phyloP scores from a whole-genome alignment of 2,329 filamentous ascomycete genomes.

The Lasiodiplodia sp. region DNA sequence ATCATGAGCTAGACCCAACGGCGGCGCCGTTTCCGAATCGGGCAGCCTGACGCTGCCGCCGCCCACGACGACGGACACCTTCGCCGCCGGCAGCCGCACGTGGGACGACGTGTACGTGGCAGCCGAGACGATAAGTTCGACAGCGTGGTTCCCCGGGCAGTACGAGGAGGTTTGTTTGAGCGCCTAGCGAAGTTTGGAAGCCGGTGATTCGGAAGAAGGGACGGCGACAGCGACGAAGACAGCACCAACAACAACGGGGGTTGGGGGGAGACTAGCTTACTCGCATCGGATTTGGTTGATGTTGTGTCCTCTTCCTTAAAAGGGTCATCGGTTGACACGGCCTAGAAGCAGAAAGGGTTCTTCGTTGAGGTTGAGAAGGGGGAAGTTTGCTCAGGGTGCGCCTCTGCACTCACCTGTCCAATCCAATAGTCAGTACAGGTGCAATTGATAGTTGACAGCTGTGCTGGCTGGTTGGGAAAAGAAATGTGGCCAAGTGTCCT shows the following conservation, averaged over 20 bases:
- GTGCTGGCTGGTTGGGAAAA: neutral
- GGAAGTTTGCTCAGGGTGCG: neutral
- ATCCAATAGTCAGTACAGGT: neutral
- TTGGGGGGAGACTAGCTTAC: neutral
- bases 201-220: neutral
- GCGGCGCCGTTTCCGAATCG: slow-evolving; percentile 7
- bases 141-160: slow-evolving; percentile 14
- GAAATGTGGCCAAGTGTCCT: neutral
- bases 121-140: slow-evolving; percentile 8
- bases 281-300: neutral
- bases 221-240: neutral
- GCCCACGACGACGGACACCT: neutral
- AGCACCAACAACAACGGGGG: neutral
- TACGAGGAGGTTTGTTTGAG: slow-evolving; percentile 7
- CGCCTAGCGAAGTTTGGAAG: too few relatives aligned
- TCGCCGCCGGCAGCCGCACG: neutral
- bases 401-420: neutral
- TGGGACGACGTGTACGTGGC: slow-evolving; percentile 5
- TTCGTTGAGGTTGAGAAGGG: neutral
- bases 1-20: neutral
- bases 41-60: slow-evolving; percentile 1
- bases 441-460: neutral
- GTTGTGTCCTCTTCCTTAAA: neutral
- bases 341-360: neutral
- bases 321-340: neutral